Evolutionary conservation across 2,329 filamentous ascomycete species (phyloP).

Genomic region (Trichophyton schoenleinii): DNA sequence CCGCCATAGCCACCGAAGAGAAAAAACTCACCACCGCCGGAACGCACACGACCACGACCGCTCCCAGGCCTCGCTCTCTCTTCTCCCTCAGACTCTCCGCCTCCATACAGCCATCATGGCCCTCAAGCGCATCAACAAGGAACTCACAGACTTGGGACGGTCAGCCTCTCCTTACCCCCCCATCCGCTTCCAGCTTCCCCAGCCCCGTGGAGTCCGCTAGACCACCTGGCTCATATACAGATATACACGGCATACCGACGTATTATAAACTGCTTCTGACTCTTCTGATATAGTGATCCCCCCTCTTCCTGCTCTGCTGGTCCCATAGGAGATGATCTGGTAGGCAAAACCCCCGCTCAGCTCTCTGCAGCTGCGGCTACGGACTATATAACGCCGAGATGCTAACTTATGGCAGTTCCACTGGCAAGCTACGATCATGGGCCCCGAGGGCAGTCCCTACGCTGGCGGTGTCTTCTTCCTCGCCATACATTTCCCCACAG

Average conservation of each 20-base stretch:
- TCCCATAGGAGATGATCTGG: conserved; percentile 92
- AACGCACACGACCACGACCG: not conserved
- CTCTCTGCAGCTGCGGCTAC: not conserved
- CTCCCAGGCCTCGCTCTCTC: conserved; percentile 11
- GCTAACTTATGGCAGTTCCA: conserved; percentile 57
- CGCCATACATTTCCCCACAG: conserved; percentile 96
- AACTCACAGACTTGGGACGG: conserved; percentile 42
- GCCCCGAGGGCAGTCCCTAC: conserved; percentile 95
- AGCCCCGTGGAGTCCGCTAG: no score
- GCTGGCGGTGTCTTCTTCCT: conserved; percentile 98
- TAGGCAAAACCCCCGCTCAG: conserved; percentile 41
- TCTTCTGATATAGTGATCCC: conserved; percentile 57
- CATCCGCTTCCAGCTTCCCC: not conserved
- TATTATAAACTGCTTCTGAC: not conserved
- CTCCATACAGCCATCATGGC: conserved; percentile 29
- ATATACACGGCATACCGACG: not conserved
- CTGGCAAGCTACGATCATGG: conserved; percentile 99
- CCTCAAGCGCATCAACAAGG: conserved; percentile 43
- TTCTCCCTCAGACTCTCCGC: conserved; percentile 5
- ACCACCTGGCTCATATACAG: not conserved
- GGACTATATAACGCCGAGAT: not conserved
- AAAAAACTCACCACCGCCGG: not conserved
- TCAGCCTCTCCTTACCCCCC: conserved; percentile 20
- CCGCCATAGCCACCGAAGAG: not conserved
- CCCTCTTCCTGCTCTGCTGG: conserved; percentile 98